Conservation (phyloP, 2,329 filamentous ascomycete genomes). For the Penicillium sumatraense region DNA sequence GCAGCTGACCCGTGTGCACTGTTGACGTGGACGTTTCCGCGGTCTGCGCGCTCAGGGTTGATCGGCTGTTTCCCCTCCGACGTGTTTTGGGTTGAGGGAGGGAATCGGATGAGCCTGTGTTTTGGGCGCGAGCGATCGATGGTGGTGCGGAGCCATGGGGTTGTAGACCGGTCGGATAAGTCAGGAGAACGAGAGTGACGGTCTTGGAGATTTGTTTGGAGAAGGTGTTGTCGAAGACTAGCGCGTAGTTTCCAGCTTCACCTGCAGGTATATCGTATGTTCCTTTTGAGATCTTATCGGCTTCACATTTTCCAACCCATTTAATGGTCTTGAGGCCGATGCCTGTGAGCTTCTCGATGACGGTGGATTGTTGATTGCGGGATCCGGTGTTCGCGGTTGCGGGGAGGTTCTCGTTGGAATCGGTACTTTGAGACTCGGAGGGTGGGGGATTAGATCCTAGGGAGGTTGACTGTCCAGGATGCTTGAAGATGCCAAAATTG, state of each 20-base stretch:
- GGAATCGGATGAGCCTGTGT: constrained; percentile 56
- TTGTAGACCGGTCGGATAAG: constrained; percentile 77
- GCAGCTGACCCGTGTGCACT: constrained; percentile 81
- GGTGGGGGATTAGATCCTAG: constrained; percentile 49
- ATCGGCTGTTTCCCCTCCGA: constrained; percentile 34
- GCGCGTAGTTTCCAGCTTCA: constrained; percentile 89
- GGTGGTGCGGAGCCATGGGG: constrained; percentile 52
- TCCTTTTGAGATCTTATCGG: constrained; percentile 91
- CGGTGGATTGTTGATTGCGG: constrained; percentile 71
- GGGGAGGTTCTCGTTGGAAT: constrained; percentile 41
- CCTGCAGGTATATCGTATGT: constrained; percentile 76
- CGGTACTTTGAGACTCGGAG: constrained; percentile 47
- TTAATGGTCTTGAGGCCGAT: constrained; percentile 67
- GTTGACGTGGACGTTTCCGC: constrained; percentile 44
- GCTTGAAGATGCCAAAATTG: constrained; percentile 98
- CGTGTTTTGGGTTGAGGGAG: constrained; percentile 45
- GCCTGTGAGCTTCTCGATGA: constrained; percentile 66
- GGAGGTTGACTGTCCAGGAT: constrained; percentile 73
- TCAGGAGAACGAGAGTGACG: constrained; percentile 91
- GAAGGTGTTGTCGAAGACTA: constrained; percentile 99
- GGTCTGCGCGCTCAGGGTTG: constrained; percentile 29
- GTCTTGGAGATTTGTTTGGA: constrained; percentile 95
- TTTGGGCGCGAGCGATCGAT: constrained; percentile 46
- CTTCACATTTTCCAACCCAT: constrained; percentile 95
- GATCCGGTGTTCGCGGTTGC: constrained; percentile 42